Percentiles rank a stretch among this genome's conserved stretches.
Conservation (phyloP, 352 stramenopile species). For the Phytophthora citrophthora region DNA sequence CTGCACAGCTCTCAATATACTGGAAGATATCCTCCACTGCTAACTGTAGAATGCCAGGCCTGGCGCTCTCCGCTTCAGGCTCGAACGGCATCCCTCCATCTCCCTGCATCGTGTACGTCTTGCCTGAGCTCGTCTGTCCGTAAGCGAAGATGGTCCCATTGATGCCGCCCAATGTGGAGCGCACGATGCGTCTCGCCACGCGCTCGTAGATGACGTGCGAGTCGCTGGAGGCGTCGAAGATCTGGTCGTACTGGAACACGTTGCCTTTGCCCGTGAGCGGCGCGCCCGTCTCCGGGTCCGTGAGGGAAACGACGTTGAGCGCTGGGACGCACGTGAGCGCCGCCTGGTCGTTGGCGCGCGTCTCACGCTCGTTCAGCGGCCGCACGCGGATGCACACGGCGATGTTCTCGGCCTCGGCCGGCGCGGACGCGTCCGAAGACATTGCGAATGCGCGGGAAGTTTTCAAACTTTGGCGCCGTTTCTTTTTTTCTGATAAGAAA, state of each 20-base stretch:
- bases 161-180: slow-evolving; percentile 73
- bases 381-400: slow-evolving; percentile 86
- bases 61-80: slow-evolving; percentile 3
- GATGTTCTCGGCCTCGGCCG: slow-evolving; percentile 67
- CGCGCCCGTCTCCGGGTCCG: slow-evolving; percentile 48
- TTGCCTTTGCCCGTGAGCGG: slow-evolving; percentile 70
- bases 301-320: slow-evolving; percentile 65
- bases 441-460: not conserved
- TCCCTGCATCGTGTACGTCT: slow-evolving; percentile 98
- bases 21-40: slow-evolving; percentile 95
- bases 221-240: slow-evolving; percentile 63
- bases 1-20: slow-evolving; percentile 74
- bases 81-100: slow-evolving; percentile 36
- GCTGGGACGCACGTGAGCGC: slow-evolving; percentile 50
- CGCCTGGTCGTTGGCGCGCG: slow-evolving; percentile 41
- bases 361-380: slow-evolving; percentile 78
- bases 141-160: slow-evolving; percentile 96
- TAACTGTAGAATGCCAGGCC: slow-evolving; percentile 88
- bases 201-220: slow-evolving; percentile 65
- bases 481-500: not conserved
- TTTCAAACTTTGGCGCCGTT: slow-evolving; percentile 1
- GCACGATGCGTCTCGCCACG: slow-evolving; percentile 75
- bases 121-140: slow-evolving; percentile 95
- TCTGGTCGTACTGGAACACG: slow-evolving; percentile 85
- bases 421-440: slow-evolving; percentile 1